Evolutionary conservation across 352 stramenopile genomes (phyloP).

Genomic region (Pythium vanterpoolii): DNA sequence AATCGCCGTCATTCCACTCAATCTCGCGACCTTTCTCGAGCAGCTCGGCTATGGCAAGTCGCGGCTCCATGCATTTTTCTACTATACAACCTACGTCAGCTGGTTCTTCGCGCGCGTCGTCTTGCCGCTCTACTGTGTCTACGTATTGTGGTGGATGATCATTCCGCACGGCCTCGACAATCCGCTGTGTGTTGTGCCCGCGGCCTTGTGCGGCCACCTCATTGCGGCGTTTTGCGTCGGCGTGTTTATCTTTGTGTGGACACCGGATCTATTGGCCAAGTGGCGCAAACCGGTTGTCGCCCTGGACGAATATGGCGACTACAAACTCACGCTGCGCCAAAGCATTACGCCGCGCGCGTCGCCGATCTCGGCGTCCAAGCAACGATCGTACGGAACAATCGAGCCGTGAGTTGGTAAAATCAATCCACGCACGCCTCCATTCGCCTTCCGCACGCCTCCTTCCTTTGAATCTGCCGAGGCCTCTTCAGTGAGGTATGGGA

Average conservation of each 20-base stretch:
- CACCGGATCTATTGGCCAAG: slow-evolving; percentile 73
- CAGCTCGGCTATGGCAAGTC: slow-evolving; percentile 71
- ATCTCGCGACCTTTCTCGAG: slow-evolving; percentile 78
- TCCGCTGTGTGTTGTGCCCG: slow-evolving; percentile 61
- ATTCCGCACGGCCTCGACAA: slow-evolving; percentile 43
- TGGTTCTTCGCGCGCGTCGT: slow-evolving; percentile 77
- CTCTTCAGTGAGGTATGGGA: no score
- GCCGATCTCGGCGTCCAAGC: slow-evolving; percentile 35
- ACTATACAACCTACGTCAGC: slow-evolving; percentile 69
- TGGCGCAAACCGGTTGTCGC: slow-evolving; percentile 59
- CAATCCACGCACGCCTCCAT: not conserved
- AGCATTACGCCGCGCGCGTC: slow-evolving; percentile 69
- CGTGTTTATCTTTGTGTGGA: slow-evolving; percentile 83
- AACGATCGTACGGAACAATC: slow-evolving; percentile 26
- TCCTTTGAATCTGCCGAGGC: not conserved
- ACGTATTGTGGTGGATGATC: slow-evolving; percentile 68
- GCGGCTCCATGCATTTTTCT: slow-evolving; percentile 54
- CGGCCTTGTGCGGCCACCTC: slow-evolving; percentile 72
- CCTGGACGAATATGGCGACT: slow-evolving; percentile 76
- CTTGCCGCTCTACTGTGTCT: slow-evolving; percentile 78
- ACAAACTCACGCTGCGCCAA: slow-evolving; percentile 75
- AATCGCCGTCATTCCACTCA: slow-evolving; percentile 78
- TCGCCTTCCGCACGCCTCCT: not conserved
- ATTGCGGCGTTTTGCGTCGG: slow-evolving; percentile 79
- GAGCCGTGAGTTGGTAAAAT: slow-evolving; percentile 15